Evolutionary conservation across 805 yeast genomes (phyloP).

Genomic region (Sugiyamaella lignohabitans): DNA sequence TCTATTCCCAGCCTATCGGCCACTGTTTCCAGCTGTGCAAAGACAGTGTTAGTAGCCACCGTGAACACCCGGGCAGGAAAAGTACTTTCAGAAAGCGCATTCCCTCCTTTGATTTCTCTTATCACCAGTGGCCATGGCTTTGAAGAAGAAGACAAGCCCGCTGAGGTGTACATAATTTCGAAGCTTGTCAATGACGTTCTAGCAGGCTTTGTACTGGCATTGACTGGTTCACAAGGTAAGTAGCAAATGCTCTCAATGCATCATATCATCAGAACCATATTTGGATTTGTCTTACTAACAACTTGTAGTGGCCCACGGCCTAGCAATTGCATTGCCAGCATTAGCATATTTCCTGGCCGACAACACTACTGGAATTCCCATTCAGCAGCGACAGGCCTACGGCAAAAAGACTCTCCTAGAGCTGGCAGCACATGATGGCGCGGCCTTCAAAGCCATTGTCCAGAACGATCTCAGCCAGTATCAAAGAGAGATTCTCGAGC

Average conservation of each 20-base stretch:
- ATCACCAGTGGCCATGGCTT: constrained; percentile 23
- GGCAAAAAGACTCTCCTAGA: constrained; percentile 27
- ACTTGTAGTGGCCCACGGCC: constrained; percentile 21
- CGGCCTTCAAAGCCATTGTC: constrained; percentile 34
- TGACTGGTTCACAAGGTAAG: constrained; percentile 30
- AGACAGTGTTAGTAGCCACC: constrained; percentile 43
- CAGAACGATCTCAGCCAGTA: constrained; percentile 38
- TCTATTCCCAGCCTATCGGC: constrained; percentile 32
- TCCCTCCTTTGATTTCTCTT: constrained; percentile 40
- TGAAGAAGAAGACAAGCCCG: constrained; percentile 22
- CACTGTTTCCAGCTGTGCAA: constrained; percentile 55
- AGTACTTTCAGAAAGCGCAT: constrained; percentile 37
- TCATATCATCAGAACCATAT: too few relatives aligned
- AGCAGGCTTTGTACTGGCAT: constrained; percentile 38
- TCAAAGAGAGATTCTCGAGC: constrained; percentile 21
- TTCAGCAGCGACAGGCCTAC: constrained; percentile 16
- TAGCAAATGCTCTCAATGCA: too few relatives aligned
- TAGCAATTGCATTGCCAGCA: constrained; percentile 32
- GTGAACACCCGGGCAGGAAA: constrained; percentile 31
- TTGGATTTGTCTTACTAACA: too few relatives aligned
- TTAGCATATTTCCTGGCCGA: constrained; percentile 33
- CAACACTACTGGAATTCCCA: constrained; percentile 20
- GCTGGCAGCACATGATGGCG: constrained; percentile 27
- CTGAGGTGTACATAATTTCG: constrained; percentile 12
- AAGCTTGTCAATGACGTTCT: constrained; percentile 43